These are phyloP conservation scores for Physcomitrellopsis africana DNA, from an alignment of 225 moss, liverwort and hornwort species.

Conservation along the genomic window DNA sequence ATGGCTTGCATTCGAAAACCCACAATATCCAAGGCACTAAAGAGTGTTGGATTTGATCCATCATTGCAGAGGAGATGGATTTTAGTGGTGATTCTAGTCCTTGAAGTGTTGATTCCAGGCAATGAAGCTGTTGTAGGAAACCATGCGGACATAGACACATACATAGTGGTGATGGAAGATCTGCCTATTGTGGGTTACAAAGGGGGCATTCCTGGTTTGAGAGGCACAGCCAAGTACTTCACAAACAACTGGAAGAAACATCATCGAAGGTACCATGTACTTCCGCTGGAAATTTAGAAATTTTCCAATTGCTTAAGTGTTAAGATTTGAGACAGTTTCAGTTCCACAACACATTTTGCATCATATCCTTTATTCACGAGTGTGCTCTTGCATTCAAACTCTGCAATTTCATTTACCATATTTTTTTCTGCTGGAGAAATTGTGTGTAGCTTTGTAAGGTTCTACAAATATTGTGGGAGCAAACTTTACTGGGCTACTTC, in stretches of 20 bases:
- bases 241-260: constrained; percentile 40
- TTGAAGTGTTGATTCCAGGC: constrained; percentile 21
- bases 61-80: constrained; percentile 27
- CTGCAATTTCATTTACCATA: no score
- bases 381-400: no score
- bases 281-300: no score
- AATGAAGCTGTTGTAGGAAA: constrained; percentile 20
- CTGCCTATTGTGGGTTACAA: constrained; percentile 40
- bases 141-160: constrained; percentile 27
- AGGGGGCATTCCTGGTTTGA: constrained; percentile 39
- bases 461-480: no score
- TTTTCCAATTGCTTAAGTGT: no score
- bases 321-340: no score
- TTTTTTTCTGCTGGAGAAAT: no score
- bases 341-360: no score
- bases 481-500: no score
- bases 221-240: constrained; percentile 47
- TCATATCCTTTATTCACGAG: no score
- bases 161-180: constrained; percentile 39
- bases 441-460: no score
- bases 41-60: constrained; percentile 20
- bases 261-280: constrained; percentile 29
- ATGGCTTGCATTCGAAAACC: constrained; percentile 22
- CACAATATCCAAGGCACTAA: not conserved
- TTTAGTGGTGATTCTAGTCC: constrained; percentile 26